A percentile compares a stretch with the other conserved stretches of the same genome.
These are phyloP conservation scores for Austroboletus festivus DNA, from an alignment of 768 basidiomycete genomes.

Conservation along the genomic window DNA sequence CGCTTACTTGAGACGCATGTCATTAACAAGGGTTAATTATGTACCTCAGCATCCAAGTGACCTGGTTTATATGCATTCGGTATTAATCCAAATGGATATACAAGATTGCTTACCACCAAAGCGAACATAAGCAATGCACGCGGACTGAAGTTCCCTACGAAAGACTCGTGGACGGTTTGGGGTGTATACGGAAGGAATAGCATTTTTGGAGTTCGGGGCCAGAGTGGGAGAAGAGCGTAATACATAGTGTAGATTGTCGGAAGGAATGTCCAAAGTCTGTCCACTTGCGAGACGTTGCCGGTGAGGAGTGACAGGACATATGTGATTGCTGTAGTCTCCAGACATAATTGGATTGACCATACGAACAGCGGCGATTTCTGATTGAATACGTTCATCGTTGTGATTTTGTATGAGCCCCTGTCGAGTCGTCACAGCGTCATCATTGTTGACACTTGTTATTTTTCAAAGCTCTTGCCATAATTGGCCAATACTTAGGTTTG, in stretches of 20 bases:
- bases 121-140: constrained; percentile 74
- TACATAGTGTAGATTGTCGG: constrained; percentile 82
- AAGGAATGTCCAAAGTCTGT: constrained; percentile 76
- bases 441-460: constrained; percentile 18
- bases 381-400: constrained; percentile 14
- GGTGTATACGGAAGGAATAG: constrained; percentile 57
- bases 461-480: constrained; percentile 16
- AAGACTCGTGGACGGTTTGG: constrained; percentile 33
- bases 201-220: constrained; percentile 36
- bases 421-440: too few relatives aligned
- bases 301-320: constrained; percentile 67
- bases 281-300: constrained; percentile 83
- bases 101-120: constrained; percentile 48
- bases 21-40: neutral
- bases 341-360: constrained; percentile 66
- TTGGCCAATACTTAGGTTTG: neutral
- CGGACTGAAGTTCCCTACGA: constrained; percentile 55
- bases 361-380: constrained; percentile 37
- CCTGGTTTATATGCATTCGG: constrained; percentile 23
- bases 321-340: constrained; percentile 42
- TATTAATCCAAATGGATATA: neutral
- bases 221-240: constrained; percentile 72
- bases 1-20: constrained; percentile 22
- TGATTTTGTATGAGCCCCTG: neutral
- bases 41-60: constrained; percentile 62